Evolutionary conservation across 2,329 filamentous ascomycete species (phyloP).

Genomic region (Epichloe bromicola): DNA sequence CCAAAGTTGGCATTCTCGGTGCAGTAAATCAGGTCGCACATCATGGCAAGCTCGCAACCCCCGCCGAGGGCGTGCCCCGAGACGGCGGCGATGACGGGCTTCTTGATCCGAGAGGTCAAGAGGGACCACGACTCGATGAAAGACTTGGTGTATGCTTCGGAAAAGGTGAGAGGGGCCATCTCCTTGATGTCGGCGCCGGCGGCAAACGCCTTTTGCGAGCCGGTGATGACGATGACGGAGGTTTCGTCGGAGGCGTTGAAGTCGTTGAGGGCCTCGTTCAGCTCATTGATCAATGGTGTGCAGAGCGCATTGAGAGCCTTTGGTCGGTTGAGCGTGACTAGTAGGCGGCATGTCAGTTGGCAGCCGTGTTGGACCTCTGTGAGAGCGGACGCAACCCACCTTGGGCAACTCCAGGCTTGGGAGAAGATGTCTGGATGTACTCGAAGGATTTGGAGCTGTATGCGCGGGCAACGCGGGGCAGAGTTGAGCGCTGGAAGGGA

Average conservation of each 20-base stretch:
- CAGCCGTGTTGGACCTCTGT: neutral
- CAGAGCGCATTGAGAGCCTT: conserved; percentile 91
- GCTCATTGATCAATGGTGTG: conserved; percentile 79
- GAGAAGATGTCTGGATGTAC: conserved; percentile 67
- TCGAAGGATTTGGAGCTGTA: conserved; percentile 55
- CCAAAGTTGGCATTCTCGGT: conserved; percentile 79
- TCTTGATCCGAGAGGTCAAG: conserved; percentile 73
- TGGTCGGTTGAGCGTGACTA: conserved; percentile 86
- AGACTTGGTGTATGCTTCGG: conserved; percentile 71
- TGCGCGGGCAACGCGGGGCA: conserved; percentile 41
- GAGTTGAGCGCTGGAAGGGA: conserved; percentile 39
- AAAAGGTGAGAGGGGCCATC: conserved; percentile 88
- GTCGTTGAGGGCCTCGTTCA: conserved; percentile 63
- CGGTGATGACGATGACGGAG: conserved; percentile 72
- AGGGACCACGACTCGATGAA: conserved; percentile 95
- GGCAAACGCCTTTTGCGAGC: conserved; percentile 76
- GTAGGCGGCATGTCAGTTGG: conserved; percentile 6
- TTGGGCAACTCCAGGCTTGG: conserved; percentile 79
- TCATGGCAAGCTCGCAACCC: conserved; percentile 92
- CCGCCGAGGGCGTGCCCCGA: conserved; percentile 91
- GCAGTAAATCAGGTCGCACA: conserved; percentile 93
- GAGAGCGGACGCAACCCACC: conserved; percentile 38
- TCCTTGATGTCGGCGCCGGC: conserved; percentile 98
- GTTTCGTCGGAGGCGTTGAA: conserved; percentile 60
- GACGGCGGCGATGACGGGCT: conserved; percentile 86